Evolutionary conservation across 2,329 filamentous ascomycete species (phyloP), one percentile per base, ranked within the genome.

Genomic region (Onygena corvina): DNA sequence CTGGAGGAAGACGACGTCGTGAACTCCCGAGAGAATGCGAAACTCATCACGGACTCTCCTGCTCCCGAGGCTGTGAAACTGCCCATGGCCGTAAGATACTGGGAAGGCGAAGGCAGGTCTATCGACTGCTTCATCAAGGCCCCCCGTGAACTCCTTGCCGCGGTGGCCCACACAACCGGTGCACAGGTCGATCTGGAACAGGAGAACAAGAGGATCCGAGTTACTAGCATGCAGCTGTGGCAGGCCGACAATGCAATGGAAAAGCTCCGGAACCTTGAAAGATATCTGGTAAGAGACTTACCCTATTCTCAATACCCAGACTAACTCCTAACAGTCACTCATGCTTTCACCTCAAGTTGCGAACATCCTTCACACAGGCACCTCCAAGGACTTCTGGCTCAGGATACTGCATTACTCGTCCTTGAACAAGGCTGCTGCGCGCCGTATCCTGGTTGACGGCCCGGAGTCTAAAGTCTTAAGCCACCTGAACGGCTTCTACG

Each of bases 231-330:
- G 3, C 48, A 50, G 23, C 40, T 35, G 7, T 50, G 25, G 5
- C 57, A 61, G 48, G 59, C 64, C 2, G 54, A 64, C 9, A 56
- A 61, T 46, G 61, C 62, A 31, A 40, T 65, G 25, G 51, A 50
- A 7, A 59, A 56, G 21, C 54, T 66, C 8, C 51, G 52, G n/a
- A 56, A 55, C 16, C 48, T 65, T 47, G 58, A 66, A 23, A 55
- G 49, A 8, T 52, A 57, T 1, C 48, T 64, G 49, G 64, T 65
- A 55, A 55, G 60, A 47, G 3, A 33, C 20, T 40, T 40, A 23
- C 35, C 7, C 12, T 14, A 12, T 11, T 9, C 4, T 11, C 14
- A 48, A 11, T 14, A 31, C n/a, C n/a, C n/a, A n/a, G n/a, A n/a
- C n/a, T n/a, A n/a, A n/a, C n/a, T 4, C 9, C 9, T 3, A 29